Base-by-base conservation (phyloP, 352 stramenopile genomes). In the Phytophthora europaea region DNA sequence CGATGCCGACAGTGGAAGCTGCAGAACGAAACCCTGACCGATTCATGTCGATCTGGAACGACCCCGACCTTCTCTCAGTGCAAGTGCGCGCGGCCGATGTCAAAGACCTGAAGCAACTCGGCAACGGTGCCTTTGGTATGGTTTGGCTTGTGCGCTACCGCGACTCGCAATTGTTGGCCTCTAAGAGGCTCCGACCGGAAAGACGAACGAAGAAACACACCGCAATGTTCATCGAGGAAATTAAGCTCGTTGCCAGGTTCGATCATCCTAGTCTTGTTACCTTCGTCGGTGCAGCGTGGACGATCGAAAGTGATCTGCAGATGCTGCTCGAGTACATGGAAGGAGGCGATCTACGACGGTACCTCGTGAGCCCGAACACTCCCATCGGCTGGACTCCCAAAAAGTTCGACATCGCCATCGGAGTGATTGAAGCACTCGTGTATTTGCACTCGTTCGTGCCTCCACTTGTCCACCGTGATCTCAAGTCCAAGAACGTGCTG, bases 401-500 rank as follows among this genome's bases (percentile, higher is more conserved):
- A 16, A 78, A 74, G 43, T 72, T 84, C 20, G 57, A 59, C 2
- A 83, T 86, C 26, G 81, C 81, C 4, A 60, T 82, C 20, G 79
- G 81, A 28, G 52, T 88, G 3, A 76, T 78, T 10, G 70, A 84
- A 10, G 81, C 76, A 0, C 66, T 89, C 0, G 72, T 82, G 26
- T 89, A 81, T 57, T 43, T 89, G 16, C 81, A 89, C 53, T 78
- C 73, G n/a, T 75, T 83, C 22, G 33, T 70, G 15, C 69, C 72
- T 26, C 68, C 68, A 9, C 52, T 80, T 0, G 60, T 89, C 8
- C 76, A 85, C 50, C 81, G 81, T 8, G 78, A 85, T 16, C 70
- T 88, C 20, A 88, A 84, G 73, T 82, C 72, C 3, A 78, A 80
- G 23, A 86, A 86, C 22, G 76, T 89, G 13, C 20, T 89, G 34